Conservation (phyloP, 768 basidiomycete species). For the Xerocomellus chrysenteron region DNA sequence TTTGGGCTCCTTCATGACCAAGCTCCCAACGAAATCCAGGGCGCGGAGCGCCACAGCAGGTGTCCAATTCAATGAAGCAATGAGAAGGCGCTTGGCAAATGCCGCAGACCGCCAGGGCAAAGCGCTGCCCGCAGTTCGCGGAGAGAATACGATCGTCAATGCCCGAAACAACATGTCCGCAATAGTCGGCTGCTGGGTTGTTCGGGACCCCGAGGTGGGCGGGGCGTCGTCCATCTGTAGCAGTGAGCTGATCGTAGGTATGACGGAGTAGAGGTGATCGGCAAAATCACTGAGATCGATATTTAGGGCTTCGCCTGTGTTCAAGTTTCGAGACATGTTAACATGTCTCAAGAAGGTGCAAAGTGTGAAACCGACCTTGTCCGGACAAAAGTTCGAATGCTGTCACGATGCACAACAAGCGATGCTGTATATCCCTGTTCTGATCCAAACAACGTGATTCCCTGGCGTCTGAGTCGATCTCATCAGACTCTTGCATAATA, state of each 20-base stretch:
- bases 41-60: slow-evolving; percentile 60
- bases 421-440: slow-evolving; percentile 48
- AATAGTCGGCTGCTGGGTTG: slow-evolving; percentile 36
- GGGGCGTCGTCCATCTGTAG: slow-evolving; percentile 60
- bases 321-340: slow-evolving; percentile 1
- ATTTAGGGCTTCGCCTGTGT: slow-evolving; percentile 89
- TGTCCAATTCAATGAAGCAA: slow-evolving; percentile 80
- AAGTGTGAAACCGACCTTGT: slow-evolving; percentile 60
- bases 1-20: slow-evolving; percentile 76
- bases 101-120: slow-evolving; percentile 82
- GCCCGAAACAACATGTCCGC: slow-evolving; percentile 85
- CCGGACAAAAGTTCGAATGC: slow-evolving; percentile 97
- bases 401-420: slow-evolving; percentile 85
- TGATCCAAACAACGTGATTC: slow-evolving; percentile 32
- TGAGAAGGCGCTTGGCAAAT: slow-evolving; percentile 90
- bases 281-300: slow-evolving; percentile 93
- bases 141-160: slow-evolving; percentile 77
- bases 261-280: slow-evolving; percentile 76
- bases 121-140: slow-evolving; percentile 54
- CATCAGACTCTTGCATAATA: slow-evolving; percentile 51
- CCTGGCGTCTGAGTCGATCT: slow-evolving; percentile 40
- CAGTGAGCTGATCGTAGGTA: slow-evolving; percentile 70
- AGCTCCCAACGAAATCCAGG: slow-evolving; percentile 67
- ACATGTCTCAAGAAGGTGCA: slow-evolving; percentile 6
- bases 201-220: slow-evolving; percentile 26